Evolutionary conservation across 257 asterid genomes (phyloP).

Genomic region (Forsythia viridissima): DNA sequence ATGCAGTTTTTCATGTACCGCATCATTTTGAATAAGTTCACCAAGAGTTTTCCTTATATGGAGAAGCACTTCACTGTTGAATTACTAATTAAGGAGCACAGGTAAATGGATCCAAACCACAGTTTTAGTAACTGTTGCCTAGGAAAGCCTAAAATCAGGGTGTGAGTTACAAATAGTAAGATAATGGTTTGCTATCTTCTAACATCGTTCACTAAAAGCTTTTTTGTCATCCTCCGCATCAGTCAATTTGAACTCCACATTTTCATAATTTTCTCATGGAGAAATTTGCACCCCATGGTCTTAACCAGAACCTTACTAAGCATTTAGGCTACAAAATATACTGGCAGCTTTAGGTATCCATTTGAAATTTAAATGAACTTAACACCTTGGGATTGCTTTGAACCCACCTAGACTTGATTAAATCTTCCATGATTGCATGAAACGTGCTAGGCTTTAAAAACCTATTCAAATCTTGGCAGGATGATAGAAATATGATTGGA

Average conservation of each 20-base stretch:
- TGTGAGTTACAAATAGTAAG: not conserved
- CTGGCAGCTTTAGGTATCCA: not conserved
- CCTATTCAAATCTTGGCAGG: not conserved
- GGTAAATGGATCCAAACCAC: not conserved
- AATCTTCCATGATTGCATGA: not conserved
- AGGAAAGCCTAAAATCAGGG: not conserved
- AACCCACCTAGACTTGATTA: not conserved
- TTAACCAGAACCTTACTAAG: not conserved
- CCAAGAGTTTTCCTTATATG: not conserved
- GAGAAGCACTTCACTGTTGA: not conserved
- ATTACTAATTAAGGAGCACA: not conserved
- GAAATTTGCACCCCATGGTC: not conserved
- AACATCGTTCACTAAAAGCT: not conserved
- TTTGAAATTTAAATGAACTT: not conserved
- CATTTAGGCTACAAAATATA: not conserved
- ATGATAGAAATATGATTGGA: conserved; percentile 2
- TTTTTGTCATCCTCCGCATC: not conserved
- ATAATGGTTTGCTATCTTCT: not conserved
- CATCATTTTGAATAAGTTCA: not conserved
- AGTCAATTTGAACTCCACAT: not conserved
- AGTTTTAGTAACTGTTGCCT: not conserved
- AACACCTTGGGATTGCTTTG: not conserved
- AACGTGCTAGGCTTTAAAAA: not conserved
- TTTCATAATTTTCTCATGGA: not conserved
- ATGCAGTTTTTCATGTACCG: not conserved